Evolutionary conservation across 805 yeast genomes (phyloP), one percentile per base, ranked within the genome.

Genomic region (Metschnikowia corniflorae): DNA sequence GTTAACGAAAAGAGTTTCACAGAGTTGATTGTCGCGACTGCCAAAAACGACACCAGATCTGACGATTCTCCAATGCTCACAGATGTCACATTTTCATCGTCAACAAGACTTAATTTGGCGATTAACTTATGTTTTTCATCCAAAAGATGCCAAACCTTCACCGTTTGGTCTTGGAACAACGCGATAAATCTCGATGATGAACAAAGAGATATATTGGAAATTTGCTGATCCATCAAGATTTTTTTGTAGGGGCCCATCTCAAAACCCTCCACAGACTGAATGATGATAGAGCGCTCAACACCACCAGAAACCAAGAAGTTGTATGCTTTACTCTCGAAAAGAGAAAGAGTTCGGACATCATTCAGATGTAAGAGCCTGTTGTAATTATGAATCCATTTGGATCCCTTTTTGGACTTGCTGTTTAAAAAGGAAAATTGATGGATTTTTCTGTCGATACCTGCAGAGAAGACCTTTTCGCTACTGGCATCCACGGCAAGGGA

Each of bases 391-490:
- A 83, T 75, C 97, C 97, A 91, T 54, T 79, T 78, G 26, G 63
- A 44, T 6, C 43, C 41, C 23, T 57, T 56, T 14, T 51, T 40
- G 13, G 46, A 43, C 30, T 53, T 55, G 34, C 44, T 47, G 16
- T 51, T 52, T 38, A 82, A 68, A 35, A 72, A 60, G 42, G 71
- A 68, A 59, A 82, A 86, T 52, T 80, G 83, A 54, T 78, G 84
- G 32, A 93, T 86, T 55, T 88, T 88, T 51, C 97, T 75, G 58
- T 93, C 99, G 31, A 93, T 88, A 51, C 98, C 97, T 5, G 93
- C 94, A 26, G 91, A 75, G 60, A 86, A 91, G 2, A 93, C 68
- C 26, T 73, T 70, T 21, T 78, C 76, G 48, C 84, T 85, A 2
- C 64, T 51, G 2, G 69, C 60, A 54, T 85, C 87, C 10, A 74